Conservation (phyloP, 2,329 filamentous ascomycete genomes). For the Keithomyces neogunnii region DNA sequence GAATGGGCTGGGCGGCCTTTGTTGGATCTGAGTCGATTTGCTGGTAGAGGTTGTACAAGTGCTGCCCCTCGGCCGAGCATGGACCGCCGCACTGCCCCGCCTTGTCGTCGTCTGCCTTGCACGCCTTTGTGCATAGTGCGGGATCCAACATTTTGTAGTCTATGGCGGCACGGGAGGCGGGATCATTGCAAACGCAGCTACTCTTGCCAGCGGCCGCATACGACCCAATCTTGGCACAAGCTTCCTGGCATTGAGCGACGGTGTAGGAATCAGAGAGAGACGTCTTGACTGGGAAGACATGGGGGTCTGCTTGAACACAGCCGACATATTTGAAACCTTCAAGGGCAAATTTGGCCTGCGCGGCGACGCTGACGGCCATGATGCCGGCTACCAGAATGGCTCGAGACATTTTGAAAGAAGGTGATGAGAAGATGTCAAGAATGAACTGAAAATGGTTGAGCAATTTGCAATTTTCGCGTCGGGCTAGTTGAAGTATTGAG, state of each 20-base stretch:
- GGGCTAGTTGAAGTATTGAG: neutral
- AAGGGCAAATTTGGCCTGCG: constrained; percentile 12
- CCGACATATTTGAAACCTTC: constrained; percentile 18
- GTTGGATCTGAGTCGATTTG: neutral
- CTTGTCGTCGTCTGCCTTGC: constrained; percentile 9
- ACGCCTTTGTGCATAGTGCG: constrained; percentile 12
- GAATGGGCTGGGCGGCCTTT: neutral
- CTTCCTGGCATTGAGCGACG: constrained; percentile 12
- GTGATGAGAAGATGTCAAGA: too few species aligned
- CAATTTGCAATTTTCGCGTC: neutral
- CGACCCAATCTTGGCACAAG: constrained; percentile 10
- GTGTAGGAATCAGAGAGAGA: constrained; percentile 10
- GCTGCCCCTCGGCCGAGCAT: constrained; percentile 3
- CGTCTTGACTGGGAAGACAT: neutral
- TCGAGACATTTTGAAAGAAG: constrained; percentile 8
- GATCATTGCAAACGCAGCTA: constrained; percentile 15
- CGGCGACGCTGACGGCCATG: constrained; percentile 14
- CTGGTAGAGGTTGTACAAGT: constrained; percentile 10
- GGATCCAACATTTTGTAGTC: constrained; percentile 13
- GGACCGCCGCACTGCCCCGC: constrained; percentile 19
- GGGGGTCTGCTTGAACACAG: constrained; percentile 15
- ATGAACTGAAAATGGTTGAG: too few species aligned
- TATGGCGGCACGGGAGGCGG: neutral
- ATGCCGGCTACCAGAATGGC: constrained; percentile 12
- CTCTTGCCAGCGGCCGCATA: constrained; percentile 15